Base-by-base conservation (phyloP, 2,329 filamentous ascomycete genomes). In the Chaetomium strumarium region DNA sequence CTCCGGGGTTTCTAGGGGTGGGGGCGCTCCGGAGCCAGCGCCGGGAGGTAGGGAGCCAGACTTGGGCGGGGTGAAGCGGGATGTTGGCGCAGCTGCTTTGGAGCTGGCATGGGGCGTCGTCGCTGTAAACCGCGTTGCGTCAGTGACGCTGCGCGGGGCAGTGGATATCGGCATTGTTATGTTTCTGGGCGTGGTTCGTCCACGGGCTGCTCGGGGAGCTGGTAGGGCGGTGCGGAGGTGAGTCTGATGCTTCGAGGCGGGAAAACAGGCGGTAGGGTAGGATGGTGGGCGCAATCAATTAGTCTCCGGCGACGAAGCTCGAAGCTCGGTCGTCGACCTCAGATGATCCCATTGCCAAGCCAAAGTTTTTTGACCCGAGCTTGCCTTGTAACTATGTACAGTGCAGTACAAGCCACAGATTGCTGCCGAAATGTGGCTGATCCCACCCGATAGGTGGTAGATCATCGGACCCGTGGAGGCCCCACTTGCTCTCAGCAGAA, bases 111-210 rank as follows among this genome's bases (percentile, higher is more conserved):
- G 86, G 34, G 83, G 83, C 55, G 78, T 81, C 16, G 82, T 86
- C 24, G 83, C 73, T 14, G 84, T 88, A 70, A 88, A 93, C 66
- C 87, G 84, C 63, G 88, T 93, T 60, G 88, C 88, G 68, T 91
- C 88, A 63, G 81, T 81, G 67, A 87, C 84, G 71, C 82, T 88
- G 66, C 86, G 84, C 55, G 85, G 78, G 59, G 59, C 50, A 42
- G 53, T 49, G 16, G 45, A 41, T 46, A 52, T 45, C 34, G 52
- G 46, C 51, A 61, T 52, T 39, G 49, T 34, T 7, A 8, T 37
- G 34, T n/a, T n/a, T 16, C n/a, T n/a, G 41, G 19, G 16, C 13
- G n/a, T 24, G 19, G 4, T 19, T 45, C 11, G 43, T 29, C 31
- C n/a, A 1, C 16, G 11, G 19, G 19, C 40, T 5, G 6, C 30